Base-by-base conservation (phyloP, 1,284 basidiomycete species). In the Stereum hirsutum region DNA sequence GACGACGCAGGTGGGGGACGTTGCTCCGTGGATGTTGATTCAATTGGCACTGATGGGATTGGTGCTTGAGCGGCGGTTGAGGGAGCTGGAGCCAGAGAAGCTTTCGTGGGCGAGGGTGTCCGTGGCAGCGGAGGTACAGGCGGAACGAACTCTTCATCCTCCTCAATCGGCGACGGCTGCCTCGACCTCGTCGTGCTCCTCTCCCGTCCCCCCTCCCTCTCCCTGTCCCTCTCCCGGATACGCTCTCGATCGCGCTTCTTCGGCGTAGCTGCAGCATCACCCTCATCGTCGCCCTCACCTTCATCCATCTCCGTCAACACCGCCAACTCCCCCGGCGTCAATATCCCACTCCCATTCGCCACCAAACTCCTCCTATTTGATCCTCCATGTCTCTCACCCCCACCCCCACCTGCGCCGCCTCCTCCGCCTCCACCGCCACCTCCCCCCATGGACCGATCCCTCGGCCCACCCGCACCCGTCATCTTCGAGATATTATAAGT, bases 401-500 rank as follows among this genome's bases (percentile, higher is more conserved):
- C n/a, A n/a, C n/a, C n/a, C n/a, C n/a, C n/a, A n/a, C n/a, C n/a
- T n/a, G n/a, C n/a, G n/a, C n/a, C n/a, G n/a, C n/a, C n/a, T n/a
- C n/a, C n/a, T n/a, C n/a, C n/a, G n/a, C n/a, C n/a, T 2, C 69
- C 56, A 43, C 68, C 60, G 20, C 62, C 62, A 23, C 53, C 46
- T 5, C 49, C 52, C 23, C 48, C 36, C 15, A 43, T 72, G 58
- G 37, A 59, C 27, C 42, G 74, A 61, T 48, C 74, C 58, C 63
- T 50, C 58, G 57, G 61, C 15, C 58, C 68, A 14, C 81, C 78
- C 15, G 59, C 68, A 14, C 81, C 78, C 1, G 90, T 85, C 81
- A 99, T 95, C 66, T 95, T 96, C 51, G 89, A 86, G 56, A 97
- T 89, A 42, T 93, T 91, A 60, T 96, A 99, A 1, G 88, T 88